Conservation (phyloP, 495 filamentous ascomycete species). For the Talaromyces proteolyticus region DNA sequence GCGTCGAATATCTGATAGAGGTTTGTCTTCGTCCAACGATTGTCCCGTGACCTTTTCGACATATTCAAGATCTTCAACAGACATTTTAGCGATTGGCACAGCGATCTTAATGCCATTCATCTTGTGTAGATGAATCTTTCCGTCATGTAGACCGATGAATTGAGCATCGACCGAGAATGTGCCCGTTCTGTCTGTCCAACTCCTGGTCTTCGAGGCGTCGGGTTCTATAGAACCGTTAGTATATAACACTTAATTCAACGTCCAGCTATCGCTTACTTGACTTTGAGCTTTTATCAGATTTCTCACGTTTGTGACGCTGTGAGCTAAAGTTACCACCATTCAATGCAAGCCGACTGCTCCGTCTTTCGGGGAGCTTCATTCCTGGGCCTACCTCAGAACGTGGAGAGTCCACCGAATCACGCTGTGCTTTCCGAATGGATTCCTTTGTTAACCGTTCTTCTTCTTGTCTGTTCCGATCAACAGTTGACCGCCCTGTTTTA, state of each 20-base stretch:
- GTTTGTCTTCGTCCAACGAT: constrained; percentile 95
- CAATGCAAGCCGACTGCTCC: constrained; percentile 55
- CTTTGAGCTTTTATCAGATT: constrained; percentile 41
- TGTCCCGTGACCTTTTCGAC: constrained; percentile 82
- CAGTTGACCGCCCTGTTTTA: constrained; percentile 55
- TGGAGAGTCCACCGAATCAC: constrained; percentile 48
- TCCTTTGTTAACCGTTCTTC: constrained; percentile 76
- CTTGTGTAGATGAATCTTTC: constrained; percentile 98
- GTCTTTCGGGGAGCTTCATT: constrained; percentile 61
- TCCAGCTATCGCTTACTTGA: constrained; percentile 50
- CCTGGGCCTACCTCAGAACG: constrained; percentile 72
- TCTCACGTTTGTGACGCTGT: constrained; percentile 69
- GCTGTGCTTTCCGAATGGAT: constrained; percentile 54
- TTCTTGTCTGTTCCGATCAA: constrained; percentile 79
- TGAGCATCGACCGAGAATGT: constrained; percentile 97
- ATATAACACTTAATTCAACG: background rate
- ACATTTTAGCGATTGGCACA: constrained; percentile 92
- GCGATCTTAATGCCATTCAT: constrained; percentile 97
- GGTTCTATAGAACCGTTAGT: constrained; percentile 55
- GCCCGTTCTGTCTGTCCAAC: constrained; percentile 91
- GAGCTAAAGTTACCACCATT: constrained; percentile 53
- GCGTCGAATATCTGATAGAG: constrained; percentile 70
- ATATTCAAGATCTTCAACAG: constrained; percentile 87
- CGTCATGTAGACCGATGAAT: constrained; percentile 83
- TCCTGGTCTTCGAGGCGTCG: constrained; percentile 74